Evolutionary conservation across 2,329 filamentous ascomycete genomes (phyloP), one percentile per base, ranked within the genome.

Genomic region (Helotiales sp.): DNA sequence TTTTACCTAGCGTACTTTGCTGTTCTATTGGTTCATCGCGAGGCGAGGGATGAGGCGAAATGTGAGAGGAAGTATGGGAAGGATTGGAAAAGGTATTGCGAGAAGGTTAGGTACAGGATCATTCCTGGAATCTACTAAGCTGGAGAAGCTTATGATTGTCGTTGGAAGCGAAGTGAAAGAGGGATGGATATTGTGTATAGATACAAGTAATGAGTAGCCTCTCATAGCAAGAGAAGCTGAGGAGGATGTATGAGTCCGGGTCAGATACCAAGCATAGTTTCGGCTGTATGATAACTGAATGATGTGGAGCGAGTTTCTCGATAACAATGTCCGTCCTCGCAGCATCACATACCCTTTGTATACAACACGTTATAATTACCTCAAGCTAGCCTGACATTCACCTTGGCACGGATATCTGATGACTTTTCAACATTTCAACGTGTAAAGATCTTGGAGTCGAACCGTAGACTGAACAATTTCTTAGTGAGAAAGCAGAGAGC

Each of bases 1-100:
- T 97, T 97, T 72, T 98, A 96, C 76, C 81, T 97, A 66, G 69
- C 96, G 7, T 98, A 97, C 78, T 97, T 98, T 76, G 92, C 87
- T 3, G 77, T 96, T 12, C 76, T 98, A 61, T 80, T 98, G 10
- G 79, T 97, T 54, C 93, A 97, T 72, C 88, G 93, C 19, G 92
- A 96, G 71, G 78, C 85, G 58, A 83, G 93, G 53, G 93, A 98
- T 66, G 93, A 97, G 66, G 89, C 91, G 72, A 96, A 96, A 79
- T 98, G 93, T 74, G 80, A 83, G 62, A 83, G 83, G 70, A 98
- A 98, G 80, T 98, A 98, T 70, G 93, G 93, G 25, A 87, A 87
- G 66, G 92, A 97, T 71, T 98, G 93, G 93, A 85, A 92, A 62
- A 83, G 85, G 75, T 98, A 97, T 75, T 92, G 89, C 74, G 85